phyloP scores from a whole-genome alignment of 768 basidiomycete genomes.

The Kwoniella newhampshirensis region DNA sequence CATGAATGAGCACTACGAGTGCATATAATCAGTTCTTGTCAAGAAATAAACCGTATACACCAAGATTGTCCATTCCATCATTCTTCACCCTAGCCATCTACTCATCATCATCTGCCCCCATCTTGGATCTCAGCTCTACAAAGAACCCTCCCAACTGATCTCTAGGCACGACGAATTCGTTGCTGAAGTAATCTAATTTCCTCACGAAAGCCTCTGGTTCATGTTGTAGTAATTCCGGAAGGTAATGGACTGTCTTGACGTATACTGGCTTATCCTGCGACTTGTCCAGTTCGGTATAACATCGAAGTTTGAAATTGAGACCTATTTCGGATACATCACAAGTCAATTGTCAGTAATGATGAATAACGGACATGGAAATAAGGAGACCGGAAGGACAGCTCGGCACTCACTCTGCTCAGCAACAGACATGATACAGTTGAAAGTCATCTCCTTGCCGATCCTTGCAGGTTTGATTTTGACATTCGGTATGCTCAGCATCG shows the following conservation, averaged over 20 bases:
- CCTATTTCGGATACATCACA: slow-evolving; percentile 21
- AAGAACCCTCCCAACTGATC: slow-evolving; percentile 38
- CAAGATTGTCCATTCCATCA: no score
- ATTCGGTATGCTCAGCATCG: slow-evolving; percentile 70
- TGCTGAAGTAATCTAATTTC: slow-evolving; percentile 36
- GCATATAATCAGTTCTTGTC: no score
- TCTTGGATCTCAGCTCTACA: slow-evolving; percentile 29
- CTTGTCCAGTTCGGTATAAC: slow-evolving; percentile 37
- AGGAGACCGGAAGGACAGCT: no score
- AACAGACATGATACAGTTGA: slow-evolving; percentile 60
- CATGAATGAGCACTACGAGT: no score
- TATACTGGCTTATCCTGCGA: slow-evolving; percentile 15
- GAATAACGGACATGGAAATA: no score
- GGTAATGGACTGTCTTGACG: slow-evolving; percentile 34
- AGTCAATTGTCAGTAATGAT: background rate
- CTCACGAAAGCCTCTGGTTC: slow-evolving; percentile 43
- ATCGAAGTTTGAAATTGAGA: slow-evolving; percentile 46
- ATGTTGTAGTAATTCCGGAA: slow-evolving; percentile 37
- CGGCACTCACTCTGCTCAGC: slow-evolving; percentile 39
- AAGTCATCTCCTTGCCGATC: slow-evolving; percentile 62
- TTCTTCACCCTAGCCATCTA: background rate
- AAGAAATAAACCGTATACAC: no score
- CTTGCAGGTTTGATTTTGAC: slow-evolving; percentile 60
- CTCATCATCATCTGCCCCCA: slow-evolving; percentile 23
- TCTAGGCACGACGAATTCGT: slow-evolving; percentile 35